phyloP scores from a whole-genome alignment of 805 yeast species.

The Wickerhamomyces xylosicus region DNA sequence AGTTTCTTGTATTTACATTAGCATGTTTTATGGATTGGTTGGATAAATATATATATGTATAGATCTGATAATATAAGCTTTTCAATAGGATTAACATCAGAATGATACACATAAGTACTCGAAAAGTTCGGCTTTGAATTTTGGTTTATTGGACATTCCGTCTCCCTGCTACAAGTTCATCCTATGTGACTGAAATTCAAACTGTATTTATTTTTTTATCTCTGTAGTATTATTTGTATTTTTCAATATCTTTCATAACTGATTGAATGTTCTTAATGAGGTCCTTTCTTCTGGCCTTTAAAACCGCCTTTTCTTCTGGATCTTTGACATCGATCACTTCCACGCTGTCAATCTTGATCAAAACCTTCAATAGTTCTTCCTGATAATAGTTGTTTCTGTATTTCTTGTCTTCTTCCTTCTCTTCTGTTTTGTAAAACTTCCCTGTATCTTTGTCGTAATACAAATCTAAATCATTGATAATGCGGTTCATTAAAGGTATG shows the following conservation, averaged over 20 bases:
- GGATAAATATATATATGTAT: too few relatives aligned
- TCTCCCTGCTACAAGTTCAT: too few relatives aligned
- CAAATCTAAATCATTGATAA: background rate
- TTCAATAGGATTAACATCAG: too few relatives aligned
- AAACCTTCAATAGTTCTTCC: constrained; percentile 56
- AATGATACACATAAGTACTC: too few relatives aligned
- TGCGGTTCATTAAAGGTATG: background rate
- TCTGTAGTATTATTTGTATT: background rate
- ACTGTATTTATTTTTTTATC: too few relatives aligned
- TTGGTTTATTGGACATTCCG: too few relatives aligned
- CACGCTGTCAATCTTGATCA: constrained; percentile 58
- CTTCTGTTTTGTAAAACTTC: background rate
- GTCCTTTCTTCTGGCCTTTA: constrained; percentile 49
- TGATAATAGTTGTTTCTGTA: constrained; percentile 50
- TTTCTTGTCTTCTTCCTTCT: constrained; percentile 13
- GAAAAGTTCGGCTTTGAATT: too few relatives aligned
- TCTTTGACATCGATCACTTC: constrained; percentile 26
- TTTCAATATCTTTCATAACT: background rate
- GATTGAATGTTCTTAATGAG: constrained; percentile 49
- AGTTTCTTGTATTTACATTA: too few relatives aligned
- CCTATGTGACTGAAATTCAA: too few relatives aligned
- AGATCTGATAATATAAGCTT: too few relatives aligned
- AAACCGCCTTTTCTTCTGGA: constrained; percentile 30
- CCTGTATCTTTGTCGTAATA: background rate
- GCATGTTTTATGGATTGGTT: too few relatives aligned